Conservation (phyloP, 441 rosid species). For the Iberis amara region DNA sequence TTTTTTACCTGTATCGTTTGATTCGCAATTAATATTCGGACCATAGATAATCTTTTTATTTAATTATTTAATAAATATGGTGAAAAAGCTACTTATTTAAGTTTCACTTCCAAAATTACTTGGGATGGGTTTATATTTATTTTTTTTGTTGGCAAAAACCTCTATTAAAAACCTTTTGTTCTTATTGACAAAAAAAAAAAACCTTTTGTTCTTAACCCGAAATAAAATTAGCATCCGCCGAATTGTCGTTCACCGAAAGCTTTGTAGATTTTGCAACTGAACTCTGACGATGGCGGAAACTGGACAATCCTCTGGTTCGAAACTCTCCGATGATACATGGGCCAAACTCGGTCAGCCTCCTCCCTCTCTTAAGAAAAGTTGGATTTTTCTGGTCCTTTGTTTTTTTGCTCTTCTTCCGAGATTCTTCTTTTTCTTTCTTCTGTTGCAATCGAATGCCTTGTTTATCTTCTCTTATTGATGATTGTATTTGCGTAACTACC, state of each 20-base stretch:
- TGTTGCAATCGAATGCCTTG: not conserved
- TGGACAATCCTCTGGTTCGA: constrained; percentile 46
- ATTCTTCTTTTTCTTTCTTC: not conserved
- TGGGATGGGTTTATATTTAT: too few relatives aligned
- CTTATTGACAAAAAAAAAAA: too few relatives aligned
- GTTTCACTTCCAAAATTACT: too few relatives aligned
- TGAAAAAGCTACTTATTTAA: too few relatives aligned
- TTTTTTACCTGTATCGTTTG: too few relatives aligned
- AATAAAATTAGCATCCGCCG: too few relatives aligned
- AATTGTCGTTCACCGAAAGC: constrained; percentile 8
- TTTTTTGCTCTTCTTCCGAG: not conserved
- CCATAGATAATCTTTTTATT: too few relatives aligned
- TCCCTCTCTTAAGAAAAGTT: not conserved
- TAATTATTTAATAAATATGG: too few relatives aligned
- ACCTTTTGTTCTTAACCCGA: too few relatives aligned
- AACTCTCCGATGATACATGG: constrained; percentile 43
- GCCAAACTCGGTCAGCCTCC: constrained; percentile 59
- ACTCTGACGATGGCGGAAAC: constrained; percentile 34
- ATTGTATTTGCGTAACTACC: not conserved
- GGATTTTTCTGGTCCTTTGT: not conserved
- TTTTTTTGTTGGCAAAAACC: too few relatives aligned
- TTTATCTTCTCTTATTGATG: not conserved
- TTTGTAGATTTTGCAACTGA: not conserved
- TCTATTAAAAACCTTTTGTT: too few relatives aligned
- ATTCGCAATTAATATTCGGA: too few relatives aligned